Evolutionary conservation across 352 stramenopile genomes (phyloP), one percentile per base, ranked within the genome.

Genomic region (Phytopythium chamaehyphon): DNA sequence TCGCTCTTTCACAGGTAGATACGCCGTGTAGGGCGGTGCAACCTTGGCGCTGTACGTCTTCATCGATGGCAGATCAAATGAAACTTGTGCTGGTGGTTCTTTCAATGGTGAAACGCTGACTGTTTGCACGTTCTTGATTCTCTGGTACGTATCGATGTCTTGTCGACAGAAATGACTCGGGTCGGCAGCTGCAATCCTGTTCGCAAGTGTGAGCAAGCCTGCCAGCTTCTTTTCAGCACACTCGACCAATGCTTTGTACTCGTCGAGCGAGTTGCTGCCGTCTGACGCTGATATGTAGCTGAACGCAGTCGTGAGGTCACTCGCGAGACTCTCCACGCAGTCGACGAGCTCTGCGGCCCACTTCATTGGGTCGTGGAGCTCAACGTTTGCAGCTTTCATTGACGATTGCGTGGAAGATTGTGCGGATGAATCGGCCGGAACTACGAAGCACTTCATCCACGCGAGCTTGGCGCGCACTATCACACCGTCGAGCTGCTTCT

Each of bases 61-160:
- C 81, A 90, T 90, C 53, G 78, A 90, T 19, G 81, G 78, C 24
- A 90, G 55, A 40, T 88, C 74, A 39, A 70, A 66, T 23, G 42
- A 54, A 22, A 74, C 28, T 16, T 60, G 52, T 6, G 61, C 19
- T 52, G 31, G 9, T 23, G n/a, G 31, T 18, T 19, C 19, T 21
- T 36, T 19, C 33, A 26, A 12, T 33, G 45, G n/a, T 10, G 45
- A 40, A 16, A 18, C n/a, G 18, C 18, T 10, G 3, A 14, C 23
- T 9, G 24, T 31, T 33, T 44, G n/a, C 15, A 51, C 51, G 36
- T 50, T 44, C 1, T 54, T 49, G 33, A 3, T 12, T 8, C 14
- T 28, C 5, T 36, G 10, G 14, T 38, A n/a, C n/a, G n/a, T n/a
- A n/a, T 18, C 16, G 9, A 18, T 54, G 23, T 46, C 61, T 52